A percentile compares a stretch with the other conserved stretches of the same genome.
These are phyloP conservation scores for Meyerozyma elateridarum DNA, from an alignment of 1,139 yeast species.

Conservation along the genomic window DNA sequence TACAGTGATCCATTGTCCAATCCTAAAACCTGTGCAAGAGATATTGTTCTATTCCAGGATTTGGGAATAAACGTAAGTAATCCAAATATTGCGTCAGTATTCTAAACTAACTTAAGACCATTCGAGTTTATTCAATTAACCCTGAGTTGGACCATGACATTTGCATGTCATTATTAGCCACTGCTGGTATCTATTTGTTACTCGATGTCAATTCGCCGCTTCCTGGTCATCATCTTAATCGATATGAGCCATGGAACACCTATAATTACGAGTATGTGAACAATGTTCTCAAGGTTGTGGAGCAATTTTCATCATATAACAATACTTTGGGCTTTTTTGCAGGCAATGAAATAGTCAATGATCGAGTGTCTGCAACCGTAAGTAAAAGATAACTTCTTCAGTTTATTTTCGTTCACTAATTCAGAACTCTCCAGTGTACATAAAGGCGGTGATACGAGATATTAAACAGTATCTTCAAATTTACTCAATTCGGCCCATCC, in stretches of 20 bases:
- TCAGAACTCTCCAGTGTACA: constrained; percentile 55
- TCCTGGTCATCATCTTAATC: constrained; percentile 68
- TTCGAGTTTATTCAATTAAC: constrained; percentile 82
- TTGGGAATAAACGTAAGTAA: constrained; percentile 64
- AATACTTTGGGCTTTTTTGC: constrained; percentile 92
- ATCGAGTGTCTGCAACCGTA: constrained; percentile 62
- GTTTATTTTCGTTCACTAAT: constrained; percentile 10
- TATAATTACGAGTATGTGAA: constrained; percentile 65
- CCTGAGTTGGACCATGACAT: constrained; percentile 80
- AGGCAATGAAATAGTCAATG: constrained; percentile 90
- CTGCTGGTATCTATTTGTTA: constrained; percentile 87
- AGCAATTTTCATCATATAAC: constrained; percentile 78
- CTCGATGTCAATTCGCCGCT: constrained; percentile 89
- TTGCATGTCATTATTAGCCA: constrained; percentile 87
- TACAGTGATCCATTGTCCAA: constrained; percentile 70
- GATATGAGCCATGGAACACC: constrained; percentile 86
- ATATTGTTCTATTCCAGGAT: constrained; percentile 65
- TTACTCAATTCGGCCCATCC: constrained; percentile 63
- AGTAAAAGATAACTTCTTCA: constrained; percentile 6
- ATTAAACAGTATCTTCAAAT: constrained; percentile 62
- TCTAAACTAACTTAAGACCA: constrained; percentile 41
- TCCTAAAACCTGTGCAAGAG: constrained; percentile 65
- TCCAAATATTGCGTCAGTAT: not conserved
- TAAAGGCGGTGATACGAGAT: constrained; percentile 78
- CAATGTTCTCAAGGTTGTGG: constrained; percentile 75